Percentiles rank a stretch among this genome's conserved stretches.
Conservation (phyloP, 305 asterid species). For the Fraxinus velutina region DNA sequence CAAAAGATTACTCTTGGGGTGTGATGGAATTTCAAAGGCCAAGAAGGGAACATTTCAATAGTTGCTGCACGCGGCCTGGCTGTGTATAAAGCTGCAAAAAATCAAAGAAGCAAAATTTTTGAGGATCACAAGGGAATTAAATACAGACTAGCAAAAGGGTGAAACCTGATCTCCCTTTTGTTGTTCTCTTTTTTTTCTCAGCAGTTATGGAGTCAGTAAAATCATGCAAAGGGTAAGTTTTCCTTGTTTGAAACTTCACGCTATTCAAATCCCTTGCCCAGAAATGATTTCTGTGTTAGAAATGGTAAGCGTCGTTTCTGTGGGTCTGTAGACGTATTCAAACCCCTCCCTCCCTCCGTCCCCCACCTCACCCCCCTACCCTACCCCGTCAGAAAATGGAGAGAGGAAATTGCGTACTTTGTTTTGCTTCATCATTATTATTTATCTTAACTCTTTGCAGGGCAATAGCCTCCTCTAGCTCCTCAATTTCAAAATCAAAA, state of each 20-base stretch:
- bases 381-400: conserved; percentile 42
- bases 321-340: conserved; percentile 38
- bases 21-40: conserved; percentile 78
- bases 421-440: conserved; percentile 53
- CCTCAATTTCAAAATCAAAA: conserved; percentile 64
- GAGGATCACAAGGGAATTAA: conserved; percentile 26
- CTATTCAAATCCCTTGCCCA: conserved; percentile 51
- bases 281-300: conserved; percentile 61
- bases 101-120: conserved; percentile 47
- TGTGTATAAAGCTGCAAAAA: conserved; percentile 71
- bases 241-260: conserved; percentile 73
- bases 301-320: conserved; percentile 38
- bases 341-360: not conserved
- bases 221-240: conserved; percentile 60
- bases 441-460: conserved; percentile 58
- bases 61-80: conserved; percentile 69
- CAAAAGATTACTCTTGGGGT: conserved; percentile 44
- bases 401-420: conserved; percentile 43
- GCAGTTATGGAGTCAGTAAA: conserved; percentile 69
- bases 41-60: conserved; percentile 93
- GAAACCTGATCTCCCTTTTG: conserved; percentile 36
- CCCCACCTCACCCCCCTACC: not conserved
- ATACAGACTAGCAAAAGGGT: conserved; percentile 8
- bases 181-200: conserved; percentile 18
- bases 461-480: conserved; percentile 76